Base-by-base conservation (phyloP, 1,139 yeast genomes). In the Ogataea hybrid region DNA sequence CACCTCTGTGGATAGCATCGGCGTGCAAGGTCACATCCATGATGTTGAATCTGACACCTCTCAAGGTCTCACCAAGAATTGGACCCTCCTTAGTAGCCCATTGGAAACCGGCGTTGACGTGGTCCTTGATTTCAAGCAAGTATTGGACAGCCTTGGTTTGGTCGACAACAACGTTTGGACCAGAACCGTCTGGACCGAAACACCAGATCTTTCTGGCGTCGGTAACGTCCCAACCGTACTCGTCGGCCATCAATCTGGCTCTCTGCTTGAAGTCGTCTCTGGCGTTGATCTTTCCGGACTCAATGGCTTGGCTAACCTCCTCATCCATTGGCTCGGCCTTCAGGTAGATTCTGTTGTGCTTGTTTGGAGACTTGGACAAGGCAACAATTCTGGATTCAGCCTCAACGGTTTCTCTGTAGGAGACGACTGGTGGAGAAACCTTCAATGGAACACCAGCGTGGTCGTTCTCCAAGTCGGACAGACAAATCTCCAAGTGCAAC, bases 61-160 rank as follows among this genome's bases (percentile, higher is more conserved):
- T 90, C 77, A 87, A 75, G 73, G 75, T 78, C 81, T 92, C 98
- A 79, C 95, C 96, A 67, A 92, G 79, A 70, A 92, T 77, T 70
- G 98, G 98, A 82, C 98, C 98, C 76, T 94, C 97, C 82, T 87
- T 90, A 70, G 97, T 80, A 75, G 97, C 97, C 97, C 97, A 92
- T 81, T 92, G 97, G 97, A 90, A 92, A 72, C 96, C 97, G 70
- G 98, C 92, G 68, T 90, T 96, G 68, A 90, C 96, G 67, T 96
- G 90, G 75, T 92, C 98, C 87, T 92, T 92, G 81, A 92, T 92
- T 82, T 92, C 98, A 74, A 81, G 75, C 79, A 92, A 84, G 90
- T 90, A 92, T 80, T 92, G 97, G 55, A 92, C 97, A 67, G 98
- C 97, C 92, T 92, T 92, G 69, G 98, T 90, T 79, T 90, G 97